Evolutionary conservation across 2,329 filamentous ascomycete genomes (phyloP), one percentile per base, ranked within the genome.

Genomic region (Seiridium cupressi): DNA sequence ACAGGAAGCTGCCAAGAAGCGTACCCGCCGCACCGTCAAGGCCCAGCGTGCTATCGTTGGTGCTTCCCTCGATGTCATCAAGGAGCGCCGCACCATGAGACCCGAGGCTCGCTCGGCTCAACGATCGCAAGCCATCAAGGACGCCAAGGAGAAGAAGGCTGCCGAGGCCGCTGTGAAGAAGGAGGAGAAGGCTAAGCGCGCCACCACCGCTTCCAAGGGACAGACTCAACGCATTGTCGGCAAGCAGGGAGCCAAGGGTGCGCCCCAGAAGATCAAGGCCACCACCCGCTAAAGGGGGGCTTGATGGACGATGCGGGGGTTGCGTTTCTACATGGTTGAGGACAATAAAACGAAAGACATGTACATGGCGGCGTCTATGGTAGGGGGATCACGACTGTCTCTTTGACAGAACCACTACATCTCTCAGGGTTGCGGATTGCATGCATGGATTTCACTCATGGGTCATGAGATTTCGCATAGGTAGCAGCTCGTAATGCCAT

Each of bases 1-100:
- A 86, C 80, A 99, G 95, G 95, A 99, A 88, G 90, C 97, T 77
- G 93, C 94, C 86, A 99, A 99, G 91, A 98, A 98, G 90, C 93
- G 95, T 78, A 93, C 93, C 71, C 95, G 95, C 86, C 92, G 93
- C 78, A 92, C 92, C 76, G 92, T 99, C 84, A 99, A 99, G 91
- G 81, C 91, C 81, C 95, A 99, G 89, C 93, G 95, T 86, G 94
- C 90, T 78, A 96, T 99, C 81, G 95, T 99, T 73, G 95, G 95
- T 88, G 95, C 95, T 72, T 97, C 95, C 67, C 93, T 99, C 81
- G 95, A 99, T 79, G 93, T 98, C 77, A 98, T 99, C 89, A 98
- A 97, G 90, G 95, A 99, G 89, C 92, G 92, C 84, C 93, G 95
- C 77, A 81, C 87, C 73, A 89, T 92, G 87, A 92, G 95, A 80